Evolutionary conservation across 768 basidiomycete genomes (phyloP).

Genomic region (Mycena filopes): DNA sequence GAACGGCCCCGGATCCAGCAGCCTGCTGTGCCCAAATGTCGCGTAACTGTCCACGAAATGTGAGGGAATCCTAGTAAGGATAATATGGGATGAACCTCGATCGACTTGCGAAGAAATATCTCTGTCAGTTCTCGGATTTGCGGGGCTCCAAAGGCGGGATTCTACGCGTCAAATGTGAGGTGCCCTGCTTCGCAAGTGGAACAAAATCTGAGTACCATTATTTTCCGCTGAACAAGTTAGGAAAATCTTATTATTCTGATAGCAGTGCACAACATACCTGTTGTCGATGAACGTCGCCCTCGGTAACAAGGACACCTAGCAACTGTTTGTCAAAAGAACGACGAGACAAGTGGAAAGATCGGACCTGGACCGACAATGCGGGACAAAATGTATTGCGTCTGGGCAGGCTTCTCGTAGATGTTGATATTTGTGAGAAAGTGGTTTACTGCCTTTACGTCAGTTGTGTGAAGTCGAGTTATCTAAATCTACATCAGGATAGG

Average conservation of each 20-base stretch:
- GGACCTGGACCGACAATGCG: conserved; percentile 31
- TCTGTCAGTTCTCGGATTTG: conserved; percentile 37
- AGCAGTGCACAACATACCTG: conserved; percentile 15
- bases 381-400: conserved; percentile 11
- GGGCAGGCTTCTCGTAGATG: conserved; percentile 24
- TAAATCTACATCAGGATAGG: background rate
- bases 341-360: background rate
- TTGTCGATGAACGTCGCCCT: conserved; percentile 25
- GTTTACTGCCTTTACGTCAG: conserved; percentile 26
- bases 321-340: background rate
- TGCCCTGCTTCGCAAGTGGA: background rate
- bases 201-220: conserved; percentile 12
- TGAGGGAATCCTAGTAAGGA: background rate
- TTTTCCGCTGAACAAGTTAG: conserved; percentile 23
- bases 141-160: conserved; percentile 37
- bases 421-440: conserved; percentile 26
- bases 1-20: conserved; percentile 1
- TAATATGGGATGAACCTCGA: conserved; percentile 28
- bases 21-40: conserved; percentile 39
- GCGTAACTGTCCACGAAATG: conserved; percentile 34
- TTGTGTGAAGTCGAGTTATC: conserved; percentile 20
- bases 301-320: conserved; percentile 26
- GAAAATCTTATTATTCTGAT: background rate
- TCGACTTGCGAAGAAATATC: conserved; percentile 35
- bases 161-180: conserved; percentile 10